phyloP scores from a whole-genome alignment of 768 basidiomycete genomes.

The Suillus subaureus region DNA sequence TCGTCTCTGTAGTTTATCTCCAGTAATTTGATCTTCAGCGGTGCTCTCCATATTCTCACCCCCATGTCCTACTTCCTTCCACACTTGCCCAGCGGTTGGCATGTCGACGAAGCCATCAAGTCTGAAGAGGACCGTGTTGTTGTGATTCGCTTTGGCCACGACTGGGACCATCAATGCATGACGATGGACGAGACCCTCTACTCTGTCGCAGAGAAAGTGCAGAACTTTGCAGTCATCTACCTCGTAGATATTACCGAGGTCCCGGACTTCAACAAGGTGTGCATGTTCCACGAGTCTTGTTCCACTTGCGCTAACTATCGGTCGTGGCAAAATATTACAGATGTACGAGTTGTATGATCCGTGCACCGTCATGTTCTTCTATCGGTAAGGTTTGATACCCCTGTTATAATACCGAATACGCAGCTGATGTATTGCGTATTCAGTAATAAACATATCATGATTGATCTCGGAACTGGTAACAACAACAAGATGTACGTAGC shows the following conservation, averaged over 20 bases:
- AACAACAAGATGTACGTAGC: constrained; percentile 94
- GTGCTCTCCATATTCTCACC: not conserved
- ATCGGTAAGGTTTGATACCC: constrained; percentile 61
- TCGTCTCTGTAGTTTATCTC: not conserved
- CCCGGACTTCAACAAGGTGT: constrained; percentile 97
- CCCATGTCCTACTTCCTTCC: constrained; percentile 88
- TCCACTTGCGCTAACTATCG: not conserved
- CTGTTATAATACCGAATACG: not conserved
- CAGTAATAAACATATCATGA: constrained; percentile 99
- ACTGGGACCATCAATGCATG: constrained; percentile 95
- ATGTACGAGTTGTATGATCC: constrained; percentile 99
- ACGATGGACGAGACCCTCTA: constrained; percentile 98
- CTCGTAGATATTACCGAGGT: constrained; percentile 94
- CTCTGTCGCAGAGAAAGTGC: constrained; percentile 90
- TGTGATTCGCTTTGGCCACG: constrained; percentile 92
- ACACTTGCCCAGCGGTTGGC: constrained; percentile 92
- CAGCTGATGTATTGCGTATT: constrained; percentile 1
- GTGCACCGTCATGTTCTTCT: constrained; percentile 98
- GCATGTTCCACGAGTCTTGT: not conserved
- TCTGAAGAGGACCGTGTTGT: constrained; percentile 97
- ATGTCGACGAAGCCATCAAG: constrained; percentile 98
- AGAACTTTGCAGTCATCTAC: constrained; percentile 98
- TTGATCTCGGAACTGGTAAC: constrained; percentile 98
- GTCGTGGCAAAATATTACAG: constrained; percentile 39
- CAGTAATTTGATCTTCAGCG: not conserved